Base-by-base conservation (phyloP, 768 basidiomycete species). In the Cytidiella melzeri region DNA sequence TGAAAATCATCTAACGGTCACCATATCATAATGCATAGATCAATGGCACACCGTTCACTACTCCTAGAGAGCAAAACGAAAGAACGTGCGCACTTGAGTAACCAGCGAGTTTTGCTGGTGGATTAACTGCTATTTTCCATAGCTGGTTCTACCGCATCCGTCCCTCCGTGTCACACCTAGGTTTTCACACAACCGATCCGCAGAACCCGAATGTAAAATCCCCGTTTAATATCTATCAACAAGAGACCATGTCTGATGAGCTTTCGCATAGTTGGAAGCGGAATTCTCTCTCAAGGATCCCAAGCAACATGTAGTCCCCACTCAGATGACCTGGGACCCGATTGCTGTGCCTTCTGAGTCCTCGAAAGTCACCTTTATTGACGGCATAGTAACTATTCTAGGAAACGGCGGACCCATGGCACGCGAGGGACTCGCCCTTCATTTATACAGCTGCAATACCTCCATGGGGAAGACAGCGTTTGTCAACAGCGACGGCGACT, bases 111-210 rank as follows among this genome's bases (percentile, higher is more conserved):
- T 28, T n/a, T 2, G 19, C 36, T 6, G 40, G 37, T 36, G 38
- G 24, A 37, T 25, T 18, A 36, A 19, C 20, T 20, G n/a, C n/a
- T n/a, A 36, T 20, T 25, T 41, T 0, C 55, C n/a, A n/a, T n/a
- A 82, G 80, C 10, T 84, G 79, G 77, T 53, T 83, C 10, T 84
- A 84, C 63, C 79, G 82, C 25, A 82, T 84, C 51, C 74, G 81
- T 24, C 82, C 81, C 4, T 82, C 81, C 5, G 82, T 84, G 18
- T 80, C 81, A 0, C 83, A 84, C 60, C 68, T 80, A 55, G 81
- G 81, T 2, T 83, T 84, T 58, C 73, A 64, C 11, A 65, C 66
- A 26, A 64, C 83, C 5, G 23, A 41, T 12, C 74, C 74, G 1
- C 73, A 76, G 39, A 84, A 82, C 60, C 75, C 74, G 7, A 77